A percentile compares a stretch with the other conserved stretches of the same genome.
Conservation (phyloP, 352 stramenopile species). For the Phytophthora hibernalis region DNA sequence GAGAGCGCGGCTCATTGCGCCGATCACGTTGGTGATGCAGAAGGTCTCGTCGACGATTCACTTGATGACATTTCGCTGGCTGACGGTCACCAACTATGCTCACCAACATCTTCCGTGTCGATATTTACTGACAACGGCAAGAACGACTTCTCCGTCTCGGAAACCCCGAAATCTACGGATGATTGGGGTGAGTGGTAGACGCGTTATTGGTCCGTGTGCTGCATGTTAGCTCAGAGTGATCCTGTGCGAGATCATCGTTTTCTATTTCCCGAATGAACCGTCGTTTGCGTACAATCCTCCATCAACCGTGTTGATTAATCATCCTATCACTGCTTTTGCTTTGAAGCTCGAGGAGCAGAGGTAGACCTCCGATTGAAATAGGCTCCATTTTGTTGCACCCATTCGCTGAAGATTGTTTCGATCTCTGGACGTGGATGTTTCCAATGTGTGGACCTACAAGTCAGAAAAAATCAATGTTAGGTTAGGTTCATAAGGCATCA, state of each 20-base stretch:
- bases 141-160: slow-evolving; percentile 31
- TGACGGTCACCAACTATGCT: slow-evolving; percentile 45
- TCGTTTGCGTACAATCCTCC: slow-evolving; percentile 3
- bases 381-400: slow-evolving; percentile 70
- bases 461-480: neutral
- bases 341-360: slow-evolving; percentile 18
- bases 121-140: slow-evolving; percentile 55
- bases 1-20: slow-evolving; percentile 46
- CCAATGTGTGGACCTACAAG: slow-evolving; percentile 81
- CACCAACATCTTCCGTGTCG: slow-evolving; percentile 49
- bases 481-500: neutral
- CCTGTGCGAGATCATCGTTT: slow-evolving; percentile 9
- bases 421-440: slow-evolving; percentile 82
- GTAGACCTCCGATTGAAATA: slow-evolving; percentile 49
- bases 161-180: slow-evolving; percentile 38
- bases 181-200: slow-evolving; percentile 78
- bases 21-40: slow-evolving; percentile 32
- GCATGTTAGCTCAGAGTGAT: slow-evolving; percentile 18
- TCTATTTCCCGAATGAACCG: slow-evolving; percentile 27
- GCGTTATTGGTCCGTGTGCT: slow-evolving; percentile 20
- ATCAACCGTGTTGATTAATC: neutral
- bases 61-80: slow-evolving; percentile 49
- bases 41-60: slow-evolving; percentile 36
- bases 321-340: slow-evolving; percentile 17
- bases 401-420: slow-evolving; percentile 78